Evolutionary conservation across 768 basidiomycete genomes (phyloP).

Genomic region (Dictyophora rubrovolvata): DNA sequence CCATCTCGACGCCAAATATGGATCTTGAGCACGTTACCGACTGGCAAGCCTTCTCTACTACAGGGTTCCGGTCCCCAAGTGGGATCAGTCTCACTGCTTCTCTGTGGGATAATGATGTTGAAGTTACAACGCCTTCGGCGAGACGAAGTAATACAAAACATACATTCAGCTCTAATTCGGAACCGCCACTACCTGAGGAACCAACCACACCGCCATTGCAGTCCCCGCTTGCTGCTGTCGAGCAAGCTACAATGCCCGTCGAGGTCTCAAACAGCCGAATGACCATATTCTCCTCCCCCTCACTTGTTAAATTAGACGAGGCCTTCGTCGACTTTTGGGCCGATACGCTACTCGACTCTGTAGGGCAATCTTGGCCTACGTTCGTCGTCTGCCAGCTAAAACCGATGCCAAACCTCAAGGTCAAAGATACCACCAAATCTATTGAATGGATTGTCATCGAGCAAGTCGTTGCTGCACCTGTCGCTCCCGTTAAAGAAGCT

Average conservation of each 20-base stretch:
- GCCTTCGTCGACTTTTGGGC: conserved; percentile 79
- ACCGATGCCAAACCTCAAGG: conserved; percentile 12
- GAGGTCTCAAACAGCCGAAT: background rate
- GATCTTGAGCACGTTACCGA: conserved; percentile 29
- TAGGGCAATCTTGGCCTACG: conserved; percentile 53
- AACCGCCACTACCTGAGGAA: background rate
- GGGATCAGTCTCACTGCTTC: conserved; percentile 42
- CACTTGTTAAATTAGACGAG: conserved; percentile 58
- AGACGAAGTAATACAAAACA: background rate
- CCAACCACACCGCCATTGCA: background rate
- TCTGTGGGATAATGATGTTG: conserved; percentile 49
- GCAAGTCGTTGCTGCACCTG: conserved; percentile 38
- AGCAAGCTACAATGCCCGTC: background rate
- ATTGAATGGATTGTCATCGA: conserved; percentile 64
- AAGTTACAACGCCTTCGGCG: conserved; percentile 34
- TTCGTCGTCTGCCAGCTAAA: conserved; percentile 67
- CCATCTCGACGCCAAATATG: background rate
- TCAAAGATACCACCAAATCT: conserved; percentile 24
- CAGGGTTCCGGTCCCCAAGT: conserved; percentile 44
- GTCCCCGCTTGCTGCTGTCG: background rate
- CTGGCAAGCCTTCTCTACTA: conserved; percentile 60
- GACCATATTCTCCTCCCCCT: conserved; percentile 10
- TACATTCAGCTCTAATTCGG: background rate
- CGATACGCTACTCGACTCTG: conserved; percentile 61
- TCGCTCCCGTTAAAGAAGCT: conserved; percentile 14